Evolutionary conservation across 2,329 filamentous ascomycete species (phyloP).

Genomic region (Fusarium algeriense): DNA sequence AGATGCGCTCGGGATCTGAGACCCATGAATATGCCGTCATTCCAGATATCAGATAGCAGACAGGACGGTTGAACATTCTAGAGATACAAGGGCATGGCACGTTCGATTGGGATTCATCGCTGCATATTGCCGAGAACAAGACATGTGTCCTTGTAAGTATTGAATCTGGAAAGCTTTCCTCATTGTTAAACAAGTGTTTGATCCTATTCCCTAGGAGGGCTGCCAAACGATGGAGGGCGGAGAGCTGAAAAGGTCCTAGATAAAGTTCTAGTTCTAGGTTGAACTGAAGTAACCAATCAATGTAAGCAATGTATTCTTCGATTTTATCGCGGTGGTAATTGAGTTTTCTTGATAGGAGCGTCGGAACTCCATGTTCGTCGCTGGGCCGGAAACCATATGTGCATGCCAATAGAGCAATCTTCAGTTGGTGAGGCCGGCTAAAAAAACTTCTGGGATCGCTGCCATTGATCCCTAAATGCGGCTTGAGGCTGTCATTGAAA

Average conservation of each 20-base stretch:
- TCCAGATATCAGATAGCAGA: not conserved
- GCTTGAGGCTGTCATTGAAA: not conserved
- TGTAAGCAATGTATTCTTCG: not conserved
- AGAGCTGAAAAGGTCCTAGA: not conserved
- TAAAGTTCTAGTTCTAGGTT: not conserved
- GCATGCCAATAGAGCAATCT: not conserved
- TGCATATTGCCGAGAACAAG: not conserved
- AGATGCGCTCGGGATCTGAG: no score
- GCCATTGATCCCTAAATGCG: fast-evolving
- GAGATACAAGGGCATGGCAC: not conserved
- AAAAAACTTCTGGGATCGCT: no score
- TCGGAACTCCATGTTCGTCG: not conserved
- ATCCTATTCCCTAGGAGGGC: not conserved
- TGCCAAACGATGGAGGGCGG: not conserved
- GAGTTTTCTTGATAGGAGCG: not conserved
- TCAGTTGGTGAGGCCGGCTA: fast-evolving
- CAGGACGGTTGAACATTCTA: not conserved
- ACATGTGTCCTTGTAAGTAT: no score
- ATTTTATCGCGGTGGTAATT: fast-evolving
- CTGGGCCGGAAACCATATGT: not conserved
- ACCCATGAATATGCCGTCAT: no score
- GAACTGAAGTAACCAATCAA: not conserved
- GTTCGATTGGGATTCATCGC: fast-evolving
- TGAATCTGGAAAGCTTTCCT: no score
- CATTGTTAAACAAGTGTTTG: no score